phyloP scores from a whole-genome alignment of 352 stramenopile genomes.

The Phytophthora syringae region DNA sequence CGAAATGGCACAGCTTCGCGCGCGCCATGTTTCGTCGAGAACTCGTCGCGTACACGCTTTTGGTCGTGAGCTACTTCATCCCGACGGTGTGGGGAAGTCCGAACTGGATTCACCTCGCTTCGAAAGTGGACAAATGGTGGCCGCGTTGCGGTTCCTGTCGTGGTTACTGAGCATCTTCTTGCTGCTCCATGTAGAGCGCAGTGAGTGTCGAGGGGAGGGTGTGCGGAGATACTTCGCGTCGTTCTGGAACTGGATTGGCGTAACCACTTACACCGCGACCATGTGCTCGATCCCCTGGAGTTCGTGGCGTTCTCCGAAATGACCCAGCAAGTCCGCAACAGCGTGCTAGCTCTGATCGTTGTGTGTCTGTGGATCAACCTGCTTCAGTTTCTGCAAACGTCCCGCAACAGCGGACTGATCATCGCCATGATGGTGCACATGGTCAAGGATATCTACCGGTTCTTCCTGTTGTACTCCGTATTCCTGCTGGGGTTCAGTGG shows the following conservation, averaged over 20 bases:
- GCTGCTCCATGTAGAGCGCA: constrained; percentile 54
- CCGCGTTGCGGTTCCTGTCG: constrained; percentile 41
- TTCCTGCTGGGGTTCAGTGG: constrained; percentile 78
- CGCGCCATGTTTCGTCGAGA: constrained; percentile 56
- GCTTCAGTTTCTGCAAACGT: constrained; percentile 76
- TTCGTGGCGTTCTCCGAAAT: constrained; percentile 35
- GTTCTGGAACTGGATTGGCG: constrained; percentile 70
- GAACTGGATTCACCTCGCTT: constrained; percentile 51
- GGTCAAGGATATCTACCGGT: constrained; percentile 71
- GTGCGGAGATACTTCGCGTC: constrained; percentile 57
- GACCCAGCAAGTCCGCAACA: constrained; percentile 46
- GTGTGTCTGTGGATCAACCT: constrained; percentile 76
- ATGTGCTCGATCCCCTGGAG: constrained; percentile 63
- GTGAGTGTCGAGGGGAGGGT: constrained; percentile 52
- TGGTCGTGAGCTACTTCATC: constrained; percentile 63
- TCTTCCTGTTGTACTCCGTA: constrained; percentile 73
- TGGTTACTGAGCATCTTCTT: constrained; percentile 65
- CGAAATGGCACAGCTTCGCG: constrained; percentile 74
- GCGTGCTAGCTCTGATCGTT: constrained; percentile 57
- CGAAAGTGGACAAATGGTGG: constrained; percentile 53
- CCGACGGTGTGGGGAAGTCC: constrained; percentile 63
- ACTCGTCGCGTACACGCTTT: constrained; percentile 51
- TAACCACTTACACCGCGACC: constrained; percentile 51
- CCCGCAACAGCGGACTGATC: constrained; percentile 59
- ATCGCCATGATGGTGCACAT: constrained; percentile 85